Evolutionary conservation across 345 rosid species (phyloP), one percentile per base, ranked within the genome.

Genomic region (Leavenworthia alabamica): DNA sequence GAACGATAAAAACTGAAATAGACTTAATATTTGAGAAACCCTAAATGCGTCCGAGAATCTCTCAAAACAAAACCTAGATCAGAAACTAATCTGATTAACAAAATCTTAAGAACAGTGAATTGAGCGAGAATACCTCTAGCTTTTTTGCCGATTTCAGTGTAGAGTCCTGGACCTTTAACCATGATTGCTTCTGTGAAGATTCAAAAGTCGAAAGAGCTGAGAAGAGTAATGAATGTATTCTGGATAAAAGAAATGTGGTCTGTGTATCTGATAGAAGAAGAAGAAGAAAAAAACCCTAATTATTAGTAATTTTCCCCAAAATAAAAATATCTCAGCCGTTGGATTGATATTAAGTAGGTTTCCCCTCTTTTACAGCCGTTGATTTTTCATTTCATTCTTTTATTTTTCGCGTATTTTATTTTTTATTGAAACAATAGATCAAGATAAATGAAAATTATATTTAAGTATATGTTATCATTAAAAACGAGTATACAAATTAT

Each of bases 151-250:
- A 92, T 89, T 39, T 85, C 95, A 58, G 89, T 49, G 89, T 86
- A 92, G 74, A 92, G 94, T 26, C 89, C 99, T 11, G 96, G 97
- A 51, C 99, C 99, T 63, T 85, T 85, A 36, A 59, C 90, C 97
- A 89, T 93, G 76, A 36, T 64, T 61, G 35, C 8, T 28, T 44
- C 53, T 6, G 1, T 14, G 16, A 20, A 14, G 44, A 29, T 14
- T 26, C 29, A 6, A 11, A 29, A 33, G 22, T 6, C 4, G 31
- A 41, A 35, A 47, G 36, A 46, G 51, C 17, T 45, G 50, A n/a
- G 40, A 28, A 8, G 2, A 10, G 28, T n/a, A 22, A 37, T 37
- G 42, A 37, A 3, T 22, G 39, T n/a, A n/a, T 29, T 27, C 26
- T 51, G 42, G 10, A 6, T 29, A n/a, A 28, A 51, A n/a, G n/a